phyloP scores from a whole-genome alignment of 2,329 filamentous ascomycete genomes.

The Tympanopsis confertula region DNA sequence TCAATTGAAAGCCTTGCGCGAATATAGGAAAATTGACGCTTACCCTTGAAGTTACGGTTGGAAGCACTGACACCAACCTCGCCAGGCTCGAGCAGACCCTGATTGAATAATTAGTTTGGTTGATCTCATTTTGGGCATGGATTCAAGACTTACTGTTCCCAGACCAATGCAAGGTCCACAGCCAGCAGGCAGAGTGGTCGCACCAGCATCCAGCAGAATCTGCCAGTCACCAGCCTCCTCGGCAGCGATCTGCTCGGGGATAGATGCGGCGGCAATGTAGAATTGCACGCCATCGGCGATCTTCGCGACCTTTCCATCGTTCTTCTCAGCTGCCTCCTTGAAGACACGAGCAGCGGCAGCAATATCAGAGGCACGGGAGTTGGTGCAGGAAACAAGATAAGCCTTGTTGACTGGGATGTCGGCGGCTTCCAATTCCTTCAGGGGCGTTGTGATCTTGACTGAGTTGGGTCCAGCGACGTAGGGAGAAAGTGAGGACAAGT shows the following conservation, averaged over 20 bases:
- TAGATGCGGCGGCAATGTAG: constrained; percentile 81
- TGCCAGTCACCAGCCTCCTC: constrained; percentile 83
- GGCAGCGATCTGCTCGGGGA: constrained; percentile 63
- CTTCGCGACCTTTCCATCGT: constrained; percentile 52
- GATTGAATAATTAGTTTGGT: constrained; percentile 6
- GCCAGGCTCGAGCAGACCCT: constrained; percentile 69
- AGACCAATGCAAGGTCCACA: constrained; percentile 84
- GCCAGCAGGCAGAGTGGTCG: constrained; percentile 55
- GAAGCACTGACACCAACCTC: constrained; percentile 75
- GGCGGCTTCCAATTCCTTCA: constrained; percentile 60
- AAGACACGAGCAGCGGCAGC: constrained; percentile 76
- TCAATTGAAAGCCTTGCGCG: too few species aligned
- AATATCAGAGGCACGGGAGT: constrained; percentile 70
- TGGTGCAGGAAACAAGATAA: constrained; percentile 85
- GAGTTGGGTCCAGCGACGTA: constrained; percentile 83
- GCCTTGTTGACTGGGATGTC: constrained; percentile 72
- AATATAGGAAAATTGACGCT: too few species aligned
- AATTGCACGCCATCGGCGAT: constrained; percentile 68
- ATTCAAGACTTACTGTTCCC: constrained; percentile 33
- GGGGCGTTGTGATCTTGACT: constrained; percentile 73
- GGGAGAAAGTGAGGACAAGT: constrained; percentile 73
- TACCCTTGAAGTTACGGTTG: constrained; percentile 88
- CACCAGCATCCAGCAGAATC: constrained; percentile 68
- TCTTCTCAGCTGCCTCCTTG: constrained; percentile 55
- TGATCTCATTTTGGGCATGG: too few species aligned